phyloP scores from a whole-genome alignment of 2,329 filamentous ascomycete species.

The Trichoderma brevicompactum region DNA sequence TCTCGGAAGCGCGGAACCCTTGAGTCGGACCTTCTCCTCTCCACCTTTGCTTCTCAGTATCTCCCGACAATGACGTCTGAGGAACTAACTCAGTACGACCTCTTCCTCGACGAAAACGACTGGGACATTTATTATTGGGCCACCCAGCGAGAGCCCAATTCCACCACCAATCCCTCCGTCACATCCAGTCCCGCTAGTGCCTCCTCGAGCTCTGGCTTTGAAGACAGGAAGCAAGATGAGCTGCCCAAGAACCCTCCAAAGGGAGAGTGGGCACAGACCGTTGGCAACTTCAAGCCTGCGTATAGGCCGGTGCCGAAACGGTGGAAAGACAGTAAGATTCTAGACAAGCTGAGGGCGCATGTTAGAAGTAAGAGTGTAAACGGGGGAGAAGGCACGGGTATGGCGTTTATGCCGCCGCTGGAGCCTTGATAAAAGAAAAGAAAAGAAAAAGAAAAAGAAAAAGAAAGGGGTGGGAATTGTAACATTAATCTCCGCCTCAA shows the following conservation, averaged over 20 bases:
- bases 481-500: too few relatives aligned
- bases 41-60: constrained; percentile 86
- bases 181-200: constrained; percentile 37
- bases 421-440: constrained; percentile 25
- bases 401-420: constrained; percentile 63
- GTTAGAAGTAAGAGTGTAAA: constrained; percentile 65
- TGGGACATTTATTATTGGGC: constrained; percentile 99
- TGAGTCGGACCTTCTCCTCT: constrained; percentile 93
- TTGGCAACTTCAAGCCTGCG: constrained; percentile 91
- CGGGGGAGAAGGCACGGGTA: constrained; percentile 49
- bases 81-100: constrained; percentile 84
- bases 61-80: constrained; percentile 72
- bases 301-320: constrained; percentile 86
- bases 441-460: background rate
- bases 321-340: constrained; percentile 83
- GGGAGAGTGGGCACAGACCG: constrained; percentile 96
- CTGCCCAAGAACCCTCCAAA: constrained; percentile 43
- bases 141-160: constrained; percentile 72
- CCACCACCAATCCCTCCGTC: constrained; percentile 46
- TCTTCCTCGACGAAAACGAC: constrained; percentile 97
- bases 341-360: constrained; percentile 77
- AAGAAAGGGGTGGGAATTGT: background rate
- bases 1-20: constrained; percentile 94
- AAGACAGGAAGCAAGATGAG: constrained; percentile 34
- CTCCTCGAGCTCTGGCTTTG: constrained; percentile 28